Evolutionary conservation across 495 filamentous ascomycete species (phyloP), one percentile per base, ranked within the genome.

Genomic region (Trichoderma orchidacearum): DNA sequence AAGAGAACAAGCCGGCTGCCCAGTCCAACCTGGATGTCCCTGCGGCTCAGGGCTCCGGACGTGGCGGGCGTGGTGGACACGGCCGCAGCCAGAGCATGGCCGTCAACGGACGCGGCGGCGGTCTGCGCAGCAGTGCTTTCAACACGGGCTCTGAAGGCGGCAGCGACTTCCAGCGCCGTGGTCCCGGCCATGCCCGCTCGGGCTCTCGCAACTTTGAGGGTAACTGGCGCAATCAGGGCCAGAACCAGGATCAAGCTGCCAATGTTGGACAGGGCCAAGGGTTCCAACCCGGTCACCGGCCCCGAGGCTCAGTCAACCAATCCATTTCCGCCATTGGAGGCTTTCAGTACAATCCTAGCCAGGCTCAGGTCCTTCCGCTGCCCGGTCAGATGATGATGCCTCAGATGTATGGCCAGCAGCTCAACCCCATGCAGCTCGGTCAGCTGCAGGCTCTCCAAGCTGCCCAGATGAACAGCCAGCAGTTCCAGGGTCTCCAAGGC

Each of bases 211-310:
- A 97, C 66, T 98, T 97, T 69, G 94, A 98, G 59, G 82, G 90
- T 60, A 97, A 98, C 70, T 98, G 93, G 93, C 85, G 93, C 62
- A 92, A 93, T 67, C 93, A 87, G 59, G 84, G 82, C 65, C 86
- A 85, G 57, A 70, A 67, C 36, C 79, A 82, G 60, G 73, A 72
- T 23, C 77, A 77, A 64, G 64, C 70, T 15, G 82, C 83, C 66
- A 83, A 80, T 53, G 21, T 27, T 34, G 53, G 30, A 11, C 84
- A 85, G 63, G 84, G 85, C 61, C 85, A 83, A 55, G 84, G 84
- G 31, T 98, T 96, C 74, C 93, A 96, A 70, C 91, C 92, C 18
- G 87, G 90, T 30, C 93, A 98, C 70, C 90, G 94, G 57, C 70
- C 82, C 29, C 86, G 92, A 54, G 82, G 75, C 41, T 97, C 94